Conservation (phyloP, 208 protist genomes). For the Leishmania major region DNA sequence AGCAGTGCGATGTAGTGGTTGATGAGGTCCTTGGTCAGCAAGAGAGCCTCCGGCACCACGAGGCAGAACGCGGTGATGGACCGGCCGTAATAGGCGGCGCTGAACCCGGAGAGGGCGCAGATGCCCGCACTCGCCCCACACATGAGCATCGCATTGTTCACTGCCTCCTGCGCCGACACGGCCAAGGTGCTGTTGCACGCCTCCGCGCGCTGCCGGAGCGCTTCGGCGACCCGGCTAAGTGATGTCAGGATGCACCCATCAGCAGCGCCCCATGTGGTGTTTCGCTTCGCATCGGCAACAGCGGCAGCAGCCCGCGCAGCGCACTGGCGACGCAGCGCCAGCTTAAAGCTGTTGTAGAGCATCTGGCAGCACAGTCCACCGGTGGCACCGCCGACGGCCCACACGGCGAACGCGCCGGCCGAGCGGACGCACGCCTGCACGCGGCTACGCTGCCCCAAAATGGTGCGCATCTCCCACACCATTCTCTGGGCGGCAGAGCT, state of each 20-base stretch:
- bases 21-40: conserved; percentile 25
- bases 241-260: not conserved
- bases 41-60: conserved; percentile 38
- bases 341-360: conserved; percentile 53
- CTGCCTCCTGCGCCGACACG: conserved; percentile 35
- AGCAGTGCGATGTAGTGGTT: conserved; percentile 14
- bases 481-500: conserved; percentile 7
- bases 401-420: conserved; percentile 48
- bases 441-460: conserved; percentile 12
- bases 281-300: not conserved
- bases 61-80: conserved; percentile 36
- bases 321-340: conserved; percentile 17
- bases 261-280: not conserved
- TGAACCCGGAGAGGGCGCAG: conserved; percentile 62
- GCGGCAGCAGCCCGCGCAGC: conserved; percentile 6
- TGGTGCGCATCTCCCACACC: conserved; percentile 5
- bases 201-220: conserved; percentile 5
- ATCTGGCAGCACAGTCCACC: conserved; percentile 69
- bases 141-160: conserved; percentile 50
- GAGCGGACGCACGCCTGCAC: conserved; percentile 21
- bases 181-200: conserved; percentile 25
- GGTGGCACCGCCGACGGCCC: conserved; percentile 44
- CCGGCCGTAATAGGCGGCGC: conserved; percentile 43
- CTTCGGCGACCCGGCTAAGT: not conserved
- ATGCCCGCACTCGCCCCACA: conserved; percentile 64